phyloP scores from a whole-genome alignment of 495 filamentous ascomycete species.

The Aspergillus sclerotioniger region DNA sequence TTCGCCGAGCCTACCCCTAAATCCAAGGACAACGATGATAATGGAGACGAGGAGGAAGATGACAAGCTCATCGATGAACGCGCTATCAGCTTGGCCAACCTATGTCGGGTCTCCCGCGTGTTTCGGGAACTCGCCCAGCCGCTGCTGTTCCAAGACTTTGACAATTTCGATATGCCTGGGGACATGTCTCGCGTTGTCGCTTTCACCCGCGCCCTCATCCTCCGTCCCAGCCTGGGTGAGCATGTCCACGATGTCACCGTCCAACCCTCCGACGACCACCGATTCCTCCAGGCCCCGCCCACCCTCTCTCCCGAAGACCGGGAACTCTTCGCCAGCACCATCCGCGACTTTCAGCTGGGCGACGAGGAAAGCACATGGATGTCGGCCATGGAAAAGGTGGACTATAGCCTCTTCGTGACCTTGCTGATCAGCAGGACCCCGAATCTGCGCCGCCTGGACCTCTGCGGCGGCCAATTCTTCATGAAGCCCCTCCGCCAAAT shows the following conservation, averaged over 20 bases:
- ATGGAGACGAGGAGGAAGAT: not conserved
- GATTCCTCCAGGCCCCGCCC: not conserved
- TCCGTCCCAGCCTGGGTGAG: constrained; percentile 20
- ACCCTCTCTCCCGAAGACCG: constrained; percentile 1
- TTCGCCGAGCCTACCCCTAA: not conserved
- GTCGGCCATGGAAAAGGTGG: constrained; percentile 1
- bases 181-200: constrained; percentile 2
- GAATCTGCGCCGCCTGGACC: constrained; percentile 21
- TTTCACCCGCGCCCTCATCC: constrained; percentile 20
- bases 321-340: constrained; percentile 5
- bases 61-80: not conserved
- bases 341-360: constrained; percentile 8
- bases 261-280: not conserved
- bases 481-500: constrained; percentile 15
- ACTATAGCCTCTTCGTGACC: constrained; percentile 18
- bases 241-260: constrained; percentile 15
- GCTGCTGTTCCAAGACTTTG: constrained; percentile 20
- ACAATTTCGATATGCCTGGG: constrained; percentile 8
- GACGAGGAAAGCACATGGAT: constrained; percentile 10
- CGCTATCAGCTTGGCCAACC: constrained; percentile 5
- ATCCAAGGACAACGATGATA: not conserved
- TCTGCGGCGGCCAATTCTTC: constrained; percentile 13
- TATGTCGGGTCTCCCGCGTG: constrained; percentile 24
- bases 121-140: constrained; percentile 27
- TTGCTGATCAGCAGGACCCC: constrained; percentile 23